Percentiles rank a stretch among this genome's conserved stretches.
These are phyloP conservation scores for Westerdykella aurantiaca DNA, from an alignment of 2,329 filamentous ascomycete species.

Conservation along the genomic window DNA sequence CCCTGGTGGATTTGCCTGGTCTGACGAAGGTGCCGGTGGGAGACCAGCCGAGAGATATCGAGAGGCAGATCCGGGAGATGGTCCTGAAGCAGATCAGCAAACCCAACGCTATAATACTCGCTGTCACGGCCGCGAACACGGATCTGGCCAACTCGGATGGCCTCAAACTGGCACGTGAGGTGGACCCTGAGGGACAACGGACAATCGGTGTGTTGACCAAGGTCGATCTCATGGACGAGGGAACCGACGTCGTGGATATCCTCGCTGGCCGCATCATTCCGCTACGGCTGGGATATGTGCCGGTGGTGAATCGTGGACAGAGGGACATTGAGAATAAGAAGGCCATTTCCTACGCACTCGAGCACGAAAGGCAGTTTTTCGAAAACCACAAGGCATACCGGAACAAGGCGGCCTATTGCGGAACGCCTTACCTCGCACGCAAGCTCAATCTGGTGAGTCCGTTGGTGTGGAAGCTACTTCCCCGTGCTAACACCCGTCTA, in stretches of 20 bases:
- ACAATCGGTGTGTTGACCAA: slow-evolving; percentile 98
- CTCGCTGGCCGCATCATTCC: slow-evolving; percentile 96
- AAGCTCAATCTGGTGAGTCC: slow-evolving; percentile 76
- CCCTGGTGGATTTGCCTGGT: slow-evolving; percentile 91
- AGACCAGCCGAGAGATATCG: slow-evolving; percentile 93
- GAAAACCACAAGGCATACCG: slow-evolving; percentile 98
- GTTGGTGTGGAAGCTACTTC: background rate
- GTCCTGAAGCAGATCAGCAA: slow-evolving; percentile 98
- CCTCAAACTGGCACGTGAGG: slow-evolving; percentile 90
- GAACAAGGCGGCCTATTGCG: slow-evolving; percentile 98
- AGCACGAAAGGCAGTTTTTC: slow-evolving; percentile 94
- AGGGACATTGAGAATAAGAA: slow-evolving; percentile 98
- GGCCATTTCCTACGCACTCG: slow-evolving; percentile 81
- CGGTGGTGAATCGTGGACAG: slow-evolving; percentile 96
- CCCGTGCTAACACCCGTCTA: slow-evolving; percentile 30
- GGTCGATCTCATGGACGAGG: slow-evolving; percentile 98
- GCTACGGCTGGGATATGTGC: slow-evolving; percentile 87
- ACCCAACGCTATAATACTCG: slow-evolving; percentile 94
- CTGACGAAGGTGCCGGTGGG: slow-evolving; percentile 95
- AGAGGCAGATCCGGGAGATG: slow-evolving; percentile 95
- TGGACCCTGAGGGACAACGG: slow-evolving; percentile 93
- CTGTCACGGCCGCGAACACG: slow-evolving; percentile 92
- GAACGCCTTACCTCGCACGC: slow-evolving; percentile 90
- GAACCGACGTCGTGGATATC: slow-evolving; percentile 97
- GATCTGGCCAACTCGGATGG: slow-evolving; percentile 99